A percentile compares a stretch with the other conserved stretches of the same genome.
phyloP scores from a whole-genome alignment of 2,329 filamentous ascomycete species.

The Fusarium compactum region DNA sequence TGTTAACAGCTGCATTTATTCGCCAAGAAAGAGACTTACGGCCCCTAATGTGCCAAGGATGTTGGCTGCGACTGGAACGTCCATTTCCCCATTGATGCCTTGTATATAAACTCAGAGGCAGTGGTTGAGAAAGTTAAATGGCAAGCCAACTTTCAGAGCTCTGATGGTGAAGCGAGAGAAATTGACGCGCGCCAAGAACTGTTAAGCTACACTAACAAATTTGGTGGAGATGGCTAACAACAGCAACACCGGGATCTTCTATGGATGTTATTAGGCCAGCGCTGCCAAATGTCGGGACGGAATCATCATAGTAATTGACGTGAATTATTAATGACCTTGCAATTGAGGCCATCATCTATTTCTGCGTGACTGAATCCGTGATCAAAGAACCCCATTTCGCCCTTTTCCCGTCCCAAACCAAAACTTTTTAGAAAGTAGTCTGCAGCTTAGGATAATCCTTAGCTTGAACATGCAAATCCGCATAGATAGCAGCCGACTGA shows the following conservation, averaged over 20 bases:
- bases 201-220: constrained; percentile 4
- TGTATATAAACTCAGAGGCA: not conserved
- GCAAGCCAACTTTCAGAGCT: not conserved
- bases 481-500: constrained; percentile 53
- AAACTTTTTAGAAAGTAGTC: constrained; percentile 42
- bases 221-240: constrained; percentile 21
- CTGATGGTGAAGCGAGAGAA: not conserved
- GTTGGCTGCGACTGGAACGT: constrained; percentile 67
- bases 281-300: not conserved
- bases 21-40: constrained; percentile 50
- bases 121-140: not conserved
- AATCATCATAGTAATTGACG: not conserved
- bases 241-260: not conserved
- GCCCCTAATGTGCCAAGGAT: constrained; percentile 70
- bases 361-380: not conserved
- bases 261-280: not conserved
- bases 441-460: constrained; percentile 48
- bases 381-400: not conserved
- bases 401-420: not conserved
- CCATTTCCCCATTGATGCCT: constrained; percentile 54
- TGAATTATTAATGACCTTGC: not conserved
- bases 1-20: not conserved
- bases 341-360: not conserved
- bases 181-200: constrained; percentile 13
- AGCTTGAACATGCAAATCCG: constrained; percentile 40